Evolutionary conservation across 768 basidiomycete species (phyloP).

Genomic region (Tricholoma matsutake): DNA sequence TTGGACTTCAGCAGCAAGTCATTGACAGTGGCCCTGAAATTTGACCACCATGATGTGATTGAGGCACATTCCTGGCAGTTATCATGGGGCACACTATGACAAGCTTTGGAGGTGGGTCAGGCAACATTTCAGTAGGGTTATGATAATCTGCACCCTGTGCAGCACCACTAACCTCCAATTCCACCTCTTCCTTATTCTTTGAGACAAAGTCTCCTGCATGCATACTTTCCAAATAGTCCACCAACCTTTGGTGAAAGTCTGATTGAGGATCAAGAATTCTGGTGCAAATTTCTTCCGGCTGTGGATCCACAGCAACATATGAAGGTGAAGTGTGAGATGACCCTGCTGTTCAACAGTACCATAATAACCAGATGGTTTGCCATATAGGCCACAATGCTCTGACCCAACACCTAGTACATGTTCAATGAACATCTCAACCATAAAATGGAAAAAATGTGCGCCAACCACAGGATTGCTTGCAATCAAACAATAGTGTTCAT

Average conservation of each 20-base stretch:
- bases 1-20: slow-evolving; percentile 28
- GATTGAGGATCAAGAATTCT: slow-evolving; percentile 13
- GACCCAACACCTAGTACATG: neutral
- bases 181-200: neutral
- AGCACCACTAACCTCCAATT: no score
- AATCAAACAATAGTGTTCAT: no score
- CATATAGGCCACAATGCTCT: neutral
- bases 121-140: slow-evolving; percentile 21
- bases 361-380: slow-evolving; percentile 1
- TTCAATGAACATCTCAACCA: slow-evolving; percentile 1
- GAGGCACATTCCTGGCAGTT: neutral
- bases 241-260: slow-evolving; percentile 22
- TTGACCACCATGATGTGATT: slow-evolving; percentile 11
- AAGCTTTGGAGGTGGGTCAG: slow-evolving; percentile 17
- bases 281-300: slow-evolving; percentile 28
- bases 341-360: slow-evolving; percentile 32
- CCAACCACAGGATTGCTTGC: no score
- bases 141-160: neutral
- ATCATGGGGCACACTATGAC: neutral
- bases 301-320: slow-evolving; percentile 34
- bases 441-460: no score
- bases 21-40: slow-evolving; percentile 20
- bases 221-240: slow-evolving; percentile 29
- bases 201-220: slow-evolving; percentile 24
- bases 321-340: slow-evolving; percentile 10